A percentile compares a stretch with the other conserved stretches of the same genome.
These are phyloP conservation scores for Balakata baccata DNA, from an alignment of 345 rosid genomes.

Conservation along the genomic window DNA sequence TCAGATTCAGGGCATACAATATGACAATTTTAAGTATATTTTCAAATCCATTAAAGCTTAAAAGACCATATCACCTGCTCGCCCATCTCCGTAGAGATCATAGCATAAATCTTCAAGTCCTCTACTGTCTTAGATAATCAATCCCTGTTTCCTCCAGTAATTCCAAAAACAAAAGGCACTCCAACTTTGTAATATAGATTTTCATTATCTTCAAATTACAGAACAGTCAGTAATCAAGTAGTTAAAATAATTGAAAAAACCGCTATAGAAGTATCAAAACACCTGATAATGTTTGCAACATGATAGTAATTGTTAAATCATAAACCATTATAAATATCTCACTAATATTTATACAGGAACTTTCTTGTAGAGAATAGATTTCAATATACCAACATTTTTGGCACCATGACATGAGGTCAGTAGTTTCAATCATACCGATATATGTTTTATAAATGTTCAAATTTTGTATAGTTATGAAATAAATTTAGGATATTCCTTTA, in stretches of 20 bases:
- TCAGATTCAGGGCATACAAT: too few species aligned
- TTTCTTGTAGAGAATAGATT: not conserved
- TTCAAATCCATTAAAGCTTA: too few species aligned
- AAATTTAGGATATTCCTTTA: not conserved
- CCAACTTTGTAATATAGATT: constrained; percentile 84
- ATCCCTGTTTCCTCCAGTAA: constrained; percentile 88
- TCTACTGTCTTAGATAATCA: constrained; percentile 64
- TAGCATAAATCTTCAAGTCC: constrained; percentile 64
- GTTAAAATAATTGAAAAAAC: not conserved
- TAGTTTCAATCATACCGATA: not conserved
- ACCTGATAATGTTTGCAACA: not conserved
- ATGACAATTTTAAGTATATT: too few species aligned
- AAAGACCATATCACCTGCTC: too few species aligned
- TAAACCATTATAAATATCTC: not conserved
- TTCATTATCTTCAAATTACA: constrained; percentile 56
- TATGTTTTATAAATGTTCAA: not conserved
- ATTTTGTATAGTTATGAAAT: not conserved
- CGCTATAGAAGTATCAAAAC: not conserved
- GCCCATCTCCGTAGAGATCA: constrained; percentile 98
- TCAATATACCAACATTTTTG: not conserved
- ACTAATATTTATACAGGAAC: not conserved
- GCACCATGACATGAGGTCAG: not conserved
- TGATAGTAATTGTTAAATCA: not conserved
- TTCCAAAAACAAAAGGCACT: constrained; percentile 96
- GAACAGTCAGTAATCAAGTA: not conserved